phyloP scores from a whole-genome alignment of 257 asterid species.

The Penstemon davidsonii region DNA sequence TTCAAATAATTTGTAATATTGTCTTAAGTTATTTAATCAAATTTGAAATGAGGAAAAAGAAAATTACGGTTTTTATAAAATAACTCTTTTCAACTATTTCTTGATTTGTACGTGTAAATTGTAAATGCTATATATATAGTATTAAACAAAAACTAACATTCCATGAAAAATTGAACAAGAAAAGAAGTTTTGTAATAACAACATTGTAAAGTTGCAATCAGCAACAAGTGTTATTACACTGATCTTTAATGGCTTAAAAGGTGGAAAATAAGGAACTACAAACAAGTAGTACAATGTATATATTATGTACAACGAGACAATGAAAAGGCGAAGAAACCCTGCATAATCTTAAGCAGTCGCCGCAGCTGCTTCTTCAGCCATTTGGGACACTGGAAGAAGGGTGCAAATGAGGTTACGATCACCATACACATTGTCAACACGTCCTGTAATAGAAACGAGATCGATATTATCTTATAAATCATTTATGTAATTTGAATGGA shows the following conservation, averaged over 20 bases:
- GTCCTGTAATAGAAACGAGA: conserved; percentile 48
- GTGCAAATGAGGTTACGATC: conserved; percentile 98
- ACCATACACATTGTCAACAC: conserved; percentile 97
- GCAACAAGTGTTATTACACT: conserved; percentile 38
- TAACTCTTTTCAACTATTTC: neutral
- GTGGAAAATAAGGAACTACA: conserved; percentile 35
- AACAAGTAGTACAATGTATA: conserved; percentile 33
- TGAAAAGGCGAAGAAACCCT: conserved; percentile 21
- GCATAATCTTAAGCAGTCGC: conserved; percentile 64
- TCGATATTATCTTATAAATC: neutral
- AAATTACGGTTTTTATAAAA: neutral
- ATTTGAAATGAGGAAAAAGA: too few relatives aligned
- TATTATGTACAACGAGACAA: conserved; percentile 50
- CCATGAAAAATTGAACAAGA: neutral
- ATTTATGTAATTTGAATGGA: neutral
- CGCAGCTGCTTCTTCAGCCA: conserved; percentile 81
- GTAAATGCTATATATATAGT: neutral
- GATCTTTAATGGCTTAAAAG: conserved; percentile 27
- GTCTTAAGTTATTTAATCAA: too few relatives aligned
- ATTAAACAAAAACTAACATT: too few relatives aligned
- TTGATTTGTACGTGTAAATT: neutral
- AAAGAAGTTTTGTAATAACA: conserved; percentile 30
- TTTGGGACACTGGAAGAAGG: conserved; percentile 81
- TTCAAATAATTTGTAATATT: too few relatives aligned
- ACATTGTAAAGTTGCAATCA: conserved; percentile 35